Percentiles rank a stretch among this genome's conserved stretches.
phyloP scores from a whole-genome alignment of 768 basidiomycete species.

The Candolleomyces efflorescens region DNA sequence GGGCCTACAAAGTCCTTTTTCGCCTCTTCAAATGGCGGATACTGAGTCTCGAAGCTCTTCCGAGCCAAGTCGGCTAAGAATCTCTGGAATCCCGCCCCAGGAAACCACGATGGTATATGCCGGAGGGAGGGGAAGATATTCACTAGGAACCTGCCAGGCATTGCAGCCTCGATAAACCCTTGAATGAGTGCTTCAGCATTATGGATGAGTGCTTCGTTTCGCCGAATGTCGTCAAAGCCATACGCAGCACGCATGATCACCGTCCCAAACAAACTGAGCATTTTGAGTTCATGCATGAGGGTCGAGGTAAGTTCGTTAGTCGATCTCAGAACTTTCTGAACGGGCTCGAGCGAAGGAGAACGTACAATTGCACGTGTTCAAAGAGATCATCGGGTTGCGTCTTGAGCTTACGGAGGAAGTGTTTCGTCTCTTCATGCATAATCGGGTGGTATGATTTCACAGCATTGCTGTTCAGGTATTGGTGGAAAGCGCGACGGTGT shows the following conservation, averaged over 20 bases:
- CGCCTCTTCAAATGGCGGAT: background rate
- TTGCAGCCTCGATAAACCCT: background rate
- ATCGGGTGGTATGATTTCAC: conserved; percentile 19
- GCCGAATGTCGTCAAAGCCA: background rate
- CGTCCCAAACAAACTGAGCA: background rate
- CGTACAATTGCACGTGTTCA: conserved; percentile 17
- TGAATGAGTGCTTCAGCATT: background rate
- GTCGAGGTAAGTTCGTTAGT: no score
- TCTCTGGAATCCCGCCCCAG: conserved; percentile 10
- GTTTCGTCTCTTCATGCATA: conserved; percentile 19
- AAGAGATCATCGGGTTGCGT: conserved; percentile 17
- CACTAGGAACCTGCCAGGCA: conserved; percentile 9
- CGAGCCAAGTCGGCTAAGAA: background rate
- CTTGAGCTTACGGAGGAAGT: conserved; percentile 17
- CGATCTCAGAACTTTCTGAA: background rate
- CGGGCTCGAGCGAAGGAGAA: background rate
- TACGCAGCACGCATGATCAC: conserved; percentile 1
- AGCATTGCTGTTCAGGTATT: conserved; percentile 18
- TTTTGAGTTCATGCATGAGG: no score
- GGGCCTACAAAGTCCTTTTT: background rate
- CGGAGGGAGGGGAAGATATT: conserved; percentile 7
- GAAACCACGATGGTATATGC: conserved; percentile 12
- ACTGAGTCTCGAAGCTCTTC: background rate
- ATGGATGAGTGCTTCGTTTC: background rate
- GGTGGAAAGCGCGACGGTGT: conserved; percentile 21